phyloP scores from a whole-genome alignment of 768 basidiomycete species.

The Kondoa subrosea region DNA sequence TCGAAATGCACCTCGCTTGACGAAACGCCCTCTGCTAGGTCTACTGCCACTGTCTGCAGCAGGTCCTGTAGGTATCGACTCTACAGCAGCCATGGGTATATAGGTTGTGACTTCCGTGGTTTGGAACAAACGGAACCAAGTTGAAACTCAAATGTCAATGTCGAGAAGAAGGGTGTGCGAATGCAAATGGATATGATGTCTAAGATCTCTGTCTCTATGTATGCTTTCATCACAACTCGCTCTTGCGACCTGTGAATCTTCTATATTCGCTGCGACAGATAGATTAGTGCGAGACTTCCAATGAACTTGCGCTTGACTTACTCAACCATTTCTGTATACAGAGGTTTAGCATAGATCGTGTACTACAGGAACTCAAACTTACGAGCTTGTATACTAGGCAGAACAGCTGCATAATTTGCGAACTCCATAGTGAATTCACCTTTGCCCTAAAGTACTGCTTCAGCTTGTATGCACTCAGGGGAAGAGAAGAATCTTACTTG shows the following conservation, averaged over 20 bases:
- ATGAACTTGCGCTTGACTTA: neutral
- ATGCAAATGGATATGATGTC: no score
- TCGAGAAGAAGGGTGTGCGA: neutral
- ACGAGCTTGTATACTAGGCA: slow-evolving; percentile 53
- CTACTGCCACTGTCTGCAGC: neutral
- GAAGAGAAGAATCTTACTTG: no score
- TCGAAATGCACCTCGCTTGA: neutral
- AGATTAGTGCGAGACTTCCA: neutral
- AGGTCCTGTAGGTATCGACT: neutral
- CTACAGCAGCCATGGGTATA: neutral
- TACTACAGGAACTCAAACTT: neutral
- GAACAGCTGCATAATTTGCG: slow-evolving; percentile 62
- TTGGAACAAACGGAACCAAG: no score
- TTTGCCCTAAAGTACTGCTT: slow-evolving; percentile 45
- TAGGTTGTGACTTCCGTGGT: no score
- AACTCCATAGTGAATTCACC: slow-evolving; percentile 41
- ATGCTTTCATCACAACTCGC: neutral
- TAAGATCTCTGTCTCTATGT: neutral
- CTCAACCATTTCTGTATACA: neutral
- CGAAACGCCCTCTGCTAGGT: neutral
- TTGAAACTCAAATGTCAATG: neutral
- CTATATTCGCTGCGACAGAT: neutral
- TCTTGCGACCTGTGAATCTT: neutral
- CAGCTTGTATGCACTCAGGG: neutral
- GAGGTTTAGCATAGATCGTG: neutral